These are phyloP conservation scores for Corymbia maculata DNA, from an alignment of 345 rosid genomes.

Conservation along the genomic window DNA sequence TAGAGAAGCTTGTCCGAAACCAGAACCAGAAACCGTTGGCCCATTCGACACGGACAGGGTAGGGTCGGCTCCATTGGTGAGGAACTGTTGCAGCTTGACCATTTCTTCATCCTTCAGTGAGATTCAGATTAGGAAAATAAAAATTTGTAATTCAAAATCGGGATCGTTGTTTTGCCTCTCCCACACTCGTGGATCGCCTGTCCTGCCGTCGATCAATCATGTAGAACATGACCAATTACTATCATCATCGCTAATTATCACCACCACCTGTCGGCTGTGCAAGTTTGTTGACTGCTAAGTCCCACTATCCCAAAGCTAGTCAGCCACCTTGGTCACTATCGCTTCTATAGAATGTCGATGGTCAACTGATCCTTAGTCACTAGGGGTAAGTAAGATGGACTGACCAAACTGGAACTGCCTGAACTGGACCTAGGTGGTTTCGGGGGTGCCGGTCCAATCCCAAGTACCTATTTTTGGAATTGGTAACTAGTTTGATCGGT, in stretches of 20 bases:
- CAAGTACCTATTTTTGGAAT: too few species aligned
- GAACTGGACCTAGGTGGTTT: too few species aligned
- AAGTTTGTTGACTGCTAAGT: not conserved
- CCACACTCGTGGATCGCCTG: not conserved
- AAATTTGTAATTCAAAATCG: not conserved
- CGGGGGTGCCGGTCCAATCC: too few species aligned
- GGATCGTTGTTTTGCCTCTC: not conserved
- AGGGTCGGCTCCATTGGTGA: not conserved
- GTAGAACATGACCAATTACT: too few species aligned
- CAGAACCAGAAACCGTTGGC: not conserved
- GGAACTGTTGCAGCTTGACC: not conserved
- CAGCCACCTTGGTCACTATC: not conserved
- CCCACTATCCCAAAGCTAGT: not conserved
- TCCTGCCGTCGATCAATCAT: not conserved
- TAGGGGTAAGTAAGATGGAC: too few species aligned
- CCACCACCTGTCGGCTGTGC: not conserved
- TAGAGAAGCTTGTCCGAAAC: not conserved
- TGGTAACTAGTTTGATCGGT: too few species aligned
- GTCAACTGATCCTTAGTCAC: too few species aligned
- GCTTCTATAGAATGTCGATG: too few species aligned
- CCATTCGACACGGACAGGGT: not conserved
- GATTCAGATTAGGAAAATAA: not conserved
- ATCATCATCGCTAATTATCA: too few species aligned
- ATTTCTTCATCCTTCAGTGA: not conserved
- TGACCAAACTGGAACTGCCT: too few species aligned